Percentiles rank a stretch among this genome's conserved stretches.
Conservation (phyloP, 2,329 filamentous ascomycete genomes). For the Mycogone perniciosa region DNA sequence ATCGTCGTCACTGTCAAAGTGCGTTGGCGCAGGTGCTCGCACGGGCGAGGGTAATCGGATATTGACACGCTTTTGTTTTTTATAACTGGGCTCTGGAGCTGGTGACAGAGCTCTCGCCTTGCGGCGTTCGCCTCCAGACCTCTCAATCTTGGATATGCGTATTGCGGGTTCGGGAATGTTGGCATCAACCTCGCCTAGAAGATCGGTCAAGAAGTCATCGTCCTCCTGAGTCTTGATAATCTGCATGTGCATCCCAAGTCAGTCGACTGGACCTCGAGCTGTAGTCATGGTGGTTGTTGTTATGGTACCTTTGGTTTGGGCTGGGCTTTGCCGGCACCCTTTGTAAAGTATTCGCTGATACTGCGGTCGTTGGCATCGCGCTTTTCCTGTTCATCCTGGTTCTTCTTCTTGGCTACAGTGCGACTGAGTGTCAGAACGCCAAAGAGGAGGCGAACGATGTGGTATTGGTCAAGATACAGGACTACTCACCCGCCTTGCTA, state of each 20-base stretch:
- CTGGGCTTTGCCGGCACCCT: constrained; percentile 58
- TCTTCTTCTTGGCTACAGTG: constrained; percentile 69
- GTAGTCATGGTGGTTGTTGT: background rate
- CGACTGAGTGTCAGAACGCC: background rate
- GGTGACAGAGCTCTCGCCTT: constrained; percentile 79
- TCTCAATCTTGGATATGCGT: constrained; percentile 55
- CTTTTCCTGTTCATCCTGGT: constrained; percentile 79
- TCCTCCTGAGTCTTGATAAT: constrained; percentile 77
- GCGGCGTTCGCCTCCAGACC: constrained; percentile 63
- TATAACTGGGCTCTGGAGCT: constrained; percentile 48
- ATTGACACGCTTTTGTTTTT: constrained; percentile 51
- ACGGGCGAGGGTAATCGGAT: constrained; percentile 39
- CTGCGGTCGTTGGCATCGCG: constrained; percentile 83
- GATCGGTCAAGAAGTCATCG: constrained; percentile 74
- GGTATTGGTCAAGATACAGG: background rate
- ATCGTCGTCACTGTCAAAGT: constrained; percentile 50
- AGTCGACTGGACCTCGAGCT: background rate
- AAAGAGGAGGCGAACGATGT: no score
- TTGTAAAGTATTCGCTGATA: constrained; percentile 92
- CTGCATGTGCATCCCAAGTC: constrained; percentile 34
- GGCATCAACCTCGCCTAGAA: constrained; percentile 82
- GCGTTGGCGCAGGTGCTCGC: constrained; percentile 33
- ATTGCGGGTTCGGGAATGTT: constrained; percentile 55
- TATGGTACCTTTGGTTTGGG: constrained; percentile 72
- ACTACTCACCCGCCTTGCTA: constrained; percentile 43